phyloP scores from a whole-genome alignment of 2,329 filamentous ascomycete species.

The Scedosporium apiospermum region DNA sequence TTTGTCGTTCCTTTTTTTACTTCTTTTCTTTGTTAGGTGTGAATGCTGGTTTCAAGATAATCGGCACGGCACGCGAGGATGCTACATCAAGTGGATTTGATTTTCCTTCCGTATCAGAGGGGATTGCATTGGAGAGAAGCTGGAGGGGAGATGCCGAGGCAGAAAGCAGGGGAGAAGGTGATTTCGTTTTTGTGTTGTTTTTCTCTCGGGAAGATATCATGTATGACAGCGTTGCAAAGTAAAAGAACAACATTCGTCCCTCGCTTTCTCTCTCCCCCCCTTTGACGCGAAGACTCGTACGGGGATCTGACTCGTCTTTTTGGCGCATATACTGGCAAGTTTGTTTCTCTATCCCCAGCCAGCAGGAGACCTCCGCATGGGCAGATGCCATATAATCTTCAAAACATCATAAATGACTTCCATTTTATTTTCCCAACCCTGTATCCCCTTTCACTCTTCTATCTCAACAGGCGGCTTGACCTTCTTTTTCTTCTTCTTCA shows the following conservation, averaged over 20 bases:
- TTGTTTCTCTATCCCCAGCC: too few species aligned
- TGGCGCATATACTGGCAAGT: too few species aligned
- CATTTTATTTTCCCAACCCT: conserved; percentile 7
- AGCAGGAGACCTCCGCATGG: too few species aligned
- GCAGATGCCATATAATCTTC: too few species aligned
- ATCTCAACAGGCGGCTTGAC: background rate
- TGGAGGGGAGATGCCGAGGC: background rate
- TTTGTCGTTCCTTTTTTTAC: background rate
- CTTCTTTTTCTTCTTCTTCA: conserved; percentile 37
- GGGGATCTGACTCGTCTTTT: too few species aligned
- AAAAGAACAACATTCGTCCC: background rate
- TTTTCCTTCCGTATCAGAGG: background rate
- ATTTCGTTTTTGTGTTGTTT: background rate
- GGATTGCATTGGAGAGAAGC: background rate
- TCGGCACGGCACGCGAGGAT: background rate
- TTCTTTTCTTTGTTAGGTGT: background rate
- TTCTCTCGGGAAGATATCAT: background rate
- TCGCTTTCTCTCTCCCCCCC: background rate
- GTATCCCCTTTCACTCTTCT: conserved; percentile 1
- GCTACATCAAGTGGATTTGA: background rate
- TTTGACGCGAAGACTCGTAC: background rate
- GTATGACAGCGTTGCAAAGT: conserved; percentile 1
- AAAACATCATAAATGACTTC: too few species aligned
- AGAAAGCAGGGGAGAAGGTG: background rate
- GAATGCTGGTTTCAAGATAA: background rate